These are phyloP conservation scores for Rhodocollybia butyracea DNA, from an alignment of 768 basidiomycete species.

Conservation along the genomic window DNA sequence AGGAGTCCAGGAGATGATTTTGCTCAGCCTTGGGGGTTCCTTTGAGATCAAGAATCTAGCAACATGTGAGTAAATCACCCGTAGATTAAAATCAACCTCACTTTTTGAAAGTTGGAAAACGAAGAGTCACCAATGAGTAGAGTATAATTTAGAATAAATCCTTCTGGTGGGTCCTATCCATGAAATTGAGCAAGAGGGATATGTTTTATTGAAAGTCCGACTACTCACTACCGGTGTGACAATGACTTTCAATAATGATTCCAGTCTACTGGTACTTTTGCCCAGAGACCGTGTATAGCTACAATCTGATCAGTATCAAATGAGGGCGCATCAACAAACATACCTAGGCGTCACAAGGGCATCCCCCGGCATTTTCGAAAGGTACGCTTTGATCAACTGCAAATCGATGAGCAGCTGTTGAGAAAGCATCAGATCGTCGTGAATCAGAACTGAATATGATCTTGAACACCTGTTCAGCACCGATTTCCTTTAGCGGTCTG, in stretches of 20 bases:
- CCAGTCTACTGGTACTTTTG: slow-evolving; percentile 78
- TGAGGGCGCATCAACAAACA: slow-evolving; percentile 11
- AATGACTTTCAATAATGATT: slow-evolving; percentile 93
- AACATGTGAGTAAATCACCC: not conserved
- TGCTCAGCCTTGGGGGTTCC: slow-evolving; percentile 86
- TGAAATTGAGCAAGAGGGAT: slow-evolving; percentile 2
- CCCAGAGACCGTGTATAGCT: slow-evolving; percentile 83
- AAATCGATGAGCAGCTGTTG: slow-evolving; percentile 84
- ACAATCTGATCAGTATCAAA: slow-evolving; percentile 13
- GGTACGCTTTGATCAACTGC: slow-evolving; percentile 77
- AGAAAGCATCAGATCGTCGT: not conserved
- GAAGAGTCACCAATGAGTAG: slow-evolving; percentile 92
- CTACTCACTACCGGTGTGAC: slow-evolving; percentile 81
- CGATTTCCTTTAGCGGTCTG: slow-evolving; percentile 86
- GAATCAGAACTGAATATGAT: not conserved
- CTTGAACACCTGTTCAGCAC: slow-evolving; percentile 81
- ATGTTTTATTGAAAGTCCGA: not conserved
- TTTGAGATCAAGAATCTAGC: slow-evolving; percentile 89
- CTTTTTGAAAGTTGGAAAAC: slow-evolving; percentile 98
- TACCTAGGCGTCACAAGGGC: slow-evolving; percentile 52
- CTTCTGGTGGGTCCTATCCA: slow-evolving; percentile 83
- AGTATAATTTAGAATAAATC: slow-evolving; percentile 94
- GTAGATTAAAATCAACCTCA: slow-evolving; percentile 21
- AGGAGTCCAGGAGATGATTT: slow-evolving; percentile 86
- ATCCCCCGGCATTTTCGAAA: slow-evolving; percentile 83